phyloP scores from a whole-genome alignment of 495 filamentous ascomycete species.

The Symbiotaphrina buchneri region DNA sequence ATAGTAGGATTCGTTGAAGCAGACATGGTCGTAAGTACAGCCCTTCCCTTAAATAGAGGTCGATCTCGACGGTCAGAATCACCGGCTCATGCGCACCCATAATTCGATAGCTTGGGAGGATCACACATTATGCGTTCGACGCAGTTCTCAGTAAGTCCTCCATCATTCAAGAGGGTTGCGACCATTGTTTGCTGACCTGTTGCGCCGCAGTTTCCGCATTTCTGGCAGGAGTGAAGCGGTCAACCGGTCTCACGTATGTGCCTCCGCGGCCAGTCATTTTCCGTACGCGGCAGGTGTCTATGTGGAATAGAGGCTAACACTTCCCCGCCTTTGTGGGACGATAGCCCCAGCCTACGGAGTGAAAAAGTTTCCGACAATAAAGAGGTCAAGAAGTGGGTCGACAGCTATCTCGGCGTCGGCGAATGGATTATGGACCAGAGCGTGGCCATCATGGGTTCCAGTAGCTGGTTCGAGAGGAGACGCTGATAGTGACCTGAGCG shows the following conservation, averaged over 20 bases:
- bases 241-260: constrained; percentile 90
- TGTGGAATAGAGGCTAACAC: constrained; percentile 11
- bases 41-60: no score
- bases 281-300: no score
- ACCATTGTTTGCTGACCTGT: neutral
- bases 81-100: no score
- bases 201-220: constrained; percentile 62
- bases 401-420: constrained; percentile 85
- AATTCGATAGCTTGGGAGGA: constrained; percentile 53
- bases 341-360: constrained; percentile 64
- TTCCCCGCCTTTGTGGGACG: constrained; percentile 16
- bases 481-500: constrained; percentile 25
- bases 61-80: no score
- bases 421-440: constrained; percentile 98
- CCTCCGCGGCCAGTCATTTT: no score
- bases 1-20: no score
- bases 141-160: constrained; percentile 59
- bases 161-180: neutral
- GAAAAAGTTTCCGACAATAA: constrained; percentile 72
- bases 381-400: constrained; percentile 73
- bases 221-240: constrained; percentile 87
- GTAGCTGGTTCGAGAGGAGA: constrained; percentile 71
- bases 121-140: constrained; percentile 92
- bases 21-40: no score
- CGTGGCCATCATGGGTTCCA: constrained; percentile 70